These are phyloP conservation scores for Colletotrichum shisoi DNA, from an alignment of 2,329 filamentous ascomycete species.

Conservation along the genomic window DNA sequence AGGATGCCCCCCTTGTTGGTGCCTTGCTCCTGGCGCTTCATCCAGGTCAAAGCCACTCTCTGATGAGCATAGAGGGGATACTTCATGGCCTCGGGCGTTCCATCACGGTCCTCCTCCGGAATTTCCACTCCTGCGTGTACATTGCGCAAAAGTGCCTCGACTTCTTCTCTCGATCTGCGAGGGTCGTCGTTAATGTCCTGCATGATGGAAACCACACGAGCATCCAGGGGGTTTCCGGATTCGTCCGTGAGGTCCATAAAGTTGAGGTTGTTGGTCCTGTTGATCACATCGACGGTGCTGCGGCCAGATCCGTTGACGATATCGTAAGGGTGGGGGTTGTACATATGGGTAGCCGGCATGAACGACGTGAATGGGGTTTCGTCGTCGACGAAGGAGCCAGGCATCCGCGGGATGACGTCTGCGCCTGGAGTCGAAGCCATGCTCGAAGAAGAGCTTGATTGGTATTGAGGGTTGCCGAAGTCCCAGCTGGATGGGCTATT, in stretches of 20 bases:
- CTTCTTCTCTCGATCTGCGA: conserved; percentile 64
- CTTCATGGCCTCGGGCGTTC: conserved; percentile 73
- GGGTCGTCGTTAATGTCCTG: conserved; percentile 51
- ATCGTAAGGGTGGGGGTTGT: neutral
- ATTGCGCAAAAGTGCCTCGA: conserved; percentile 74
- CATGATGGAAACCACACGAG: conserved; percentile 27
- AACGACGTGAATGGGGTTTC: conserved; percentile 5
- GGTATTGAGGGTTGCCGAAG: neutral
- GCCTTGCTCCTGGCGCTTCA: conserved; percentile 76
- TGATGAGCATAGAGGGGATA: conserved; percentile 82
- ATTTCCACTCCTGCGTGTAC: conserved; percentile 76
- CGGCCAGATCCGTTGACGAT: neutral
- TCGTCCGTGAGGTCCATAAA: conserved; percentile 45
- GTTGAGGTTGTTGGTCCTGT: conserved; percentile 29
- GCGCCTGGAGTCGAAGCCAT: conserved; percentile 6
- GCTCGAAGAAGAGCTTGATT: conserved; percentile 15
- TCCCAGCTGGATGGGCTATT: neutral
- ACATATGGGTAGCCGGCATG: conserved; percentile 12
- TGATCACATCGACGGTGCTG: conserved; percentile 31
- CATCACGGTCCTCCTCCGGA: conserved; percentile 67
- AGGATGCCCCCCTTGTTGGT: conserved; percentile 80
- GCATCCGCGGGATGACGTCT: conserved; percentile 20
- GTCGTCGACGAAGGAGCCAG: conserved; percentile 23
- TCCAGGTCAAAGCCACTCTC: conserved; percentile 77
- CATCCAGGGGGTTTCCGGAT: conserved; percentile 49